Base-by-base conservation (phyloP, 495 filamentous ascomycete genomes). In the Tricharina praecox region DNA sequence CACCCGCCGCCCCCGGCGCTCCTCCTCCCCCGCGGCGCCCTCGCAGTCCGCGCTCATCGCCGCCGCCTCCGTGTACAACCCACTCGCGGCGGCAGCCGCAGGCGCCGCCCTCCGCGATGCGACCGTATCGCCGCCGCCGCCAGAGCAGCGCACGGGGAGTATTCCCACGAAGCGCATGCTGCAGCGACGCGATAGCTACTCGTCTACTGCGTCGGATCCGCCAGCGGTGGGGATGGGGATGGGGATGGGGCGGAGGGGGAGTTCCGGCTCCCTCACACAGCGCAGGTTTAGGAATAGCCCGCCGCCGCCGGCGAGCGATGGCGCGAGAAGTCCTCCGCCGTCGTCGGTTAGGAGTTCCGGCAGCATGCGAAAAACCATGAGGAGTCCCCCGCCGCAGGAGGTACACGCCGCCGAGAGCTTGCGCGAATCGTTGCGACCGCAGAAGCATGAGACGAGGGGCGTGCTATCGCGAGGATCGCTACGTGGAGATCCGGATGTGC, bases 121-220 rank as follows among this genome's bases (percentile, higher is more conserved):
- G 23, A 46, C 53, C 4, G 24, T 33, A 20, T 44, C 50, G 7
- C 37, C 50, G 7, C 20, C 45, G 7, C 43, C 55, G 1, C 4
- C 25, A 1, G 10, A 36, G 1, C 43, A 37, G n/a, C 52, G 47
- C 4, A 46, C 35, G 0, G 56, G 56, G 3, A 58, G 25, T 4
- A 58, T 59, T 23, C 56, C 47, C 3, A 59, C 56, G 13, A 58
- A 58, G 20, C 47, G 56, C n/a, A 59, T 59, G 56, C 26, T 58
- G 9, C 40, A 51, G 30, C 50, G 56, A 8, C 55, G 48, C n/a
- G 55, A 32, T 11, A 52, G 48, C 18, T 59, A 59, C 38, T 58
- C 55, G 5, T 50, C 47, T 4, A 26, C 13, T 42, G 28, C 44
- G 8, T 16, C 13, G 8, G 44, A 35, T 20, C 9, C 30, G 24